These are phyloP conservation scores for Heritiera fomes DNA, from an alignment of 345 rosid species.

Conservation along the genomic window DNA sequence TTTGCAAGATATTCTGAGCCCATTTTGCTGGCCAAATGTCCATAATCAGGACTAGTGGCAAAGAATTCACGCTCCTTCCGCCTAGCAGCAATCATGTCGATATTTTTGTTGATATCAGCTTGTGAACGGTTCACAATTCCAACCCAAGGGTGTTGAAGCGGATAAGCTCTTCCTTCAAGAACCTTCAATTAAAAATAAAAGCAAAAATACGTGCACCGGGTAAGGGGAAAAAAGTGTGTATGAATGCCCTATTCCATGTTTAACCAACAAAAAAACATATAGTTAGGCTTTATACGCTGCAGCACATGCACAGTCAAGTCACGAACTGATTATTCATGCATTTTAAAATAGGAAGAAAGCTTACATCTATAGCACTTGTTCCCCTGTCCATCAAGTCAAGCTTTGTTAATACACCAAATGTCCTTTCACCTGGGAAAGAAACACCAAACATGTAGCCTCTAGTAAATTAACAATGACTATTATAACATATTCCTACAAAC, in stretches of 20 bases:
- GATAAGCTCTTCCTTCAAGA: slow-evolving; percentile 91
- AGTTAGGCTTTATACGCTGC: not conserved
- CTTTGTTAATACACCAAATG: slow-evolving; percentile 76
- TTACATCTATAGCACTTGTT: slow-evolving; percentile 69
- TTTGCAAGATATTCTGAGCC: slow-evolving; percentile 97
- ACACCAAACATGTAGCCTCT: slow-evolving; percentile 33
- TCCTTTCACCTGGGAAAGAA: slow-evolving; percentile 55
- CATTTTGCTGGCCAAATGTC: slow-evolving; percentile 89
- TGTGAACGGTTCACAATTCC: slow-evolving; percentile 98
- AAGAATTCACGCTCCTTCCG: slow-evolving; percentile 85
- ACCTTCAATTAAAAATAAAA: slow-evolving; percentile 45
- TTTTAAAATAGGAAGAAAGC: slow-evolving; percentile 17
- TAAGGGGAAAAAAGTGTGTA: not conserved
- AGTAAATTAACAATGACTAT: not conserved
- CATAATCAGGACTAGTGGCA: slow-evolving; percentile 91
- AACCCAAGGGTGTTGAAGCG: slow-evolving; percentile 92
- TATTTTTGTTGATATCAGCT: slow-evolving; percentile 90
- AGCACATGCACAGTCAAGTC: not conserved
- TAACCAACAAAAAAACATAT: not conserved
- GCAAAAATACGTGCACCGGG: not conserved
- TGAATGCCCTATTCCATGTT: not conserved
- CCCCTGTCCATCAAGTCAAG: slow-evolving; percentile 83
- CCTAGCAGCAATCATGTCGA: slow-evolving; percentile 89
- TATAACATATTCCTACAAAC: not conserved
- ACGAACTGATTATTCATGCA: not conserved